These are phyloP conservation scores for Ceratobasidium sp. DNA, from an alignment of 1,284 basidiomycete genomes.

Conservation along the genomic window DNA sequence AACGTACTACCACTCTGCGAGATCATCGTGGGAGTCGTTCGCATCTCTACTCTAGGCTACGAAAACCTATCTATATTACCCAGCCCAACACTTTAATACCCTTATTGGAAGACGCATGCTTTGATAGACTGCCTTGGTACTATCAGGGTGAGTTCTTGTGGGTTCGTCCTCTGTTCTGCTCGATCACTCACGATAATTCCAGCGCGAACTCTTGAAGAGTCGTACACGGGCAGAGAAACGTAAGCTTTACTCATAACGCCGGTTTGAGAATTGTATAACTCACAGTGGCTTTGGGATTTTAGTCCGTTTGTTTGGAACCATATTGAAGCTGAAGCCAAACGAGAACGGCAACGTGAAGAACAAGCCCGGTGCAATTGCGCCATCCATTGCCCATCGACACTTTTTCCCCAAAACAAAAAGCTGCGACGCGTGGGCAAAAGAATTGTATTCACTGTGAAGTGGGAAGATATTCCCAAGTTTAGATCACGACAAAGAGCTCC, in stretches of 20 bases:
- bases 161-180: neutral
- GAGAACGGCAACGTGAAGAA: neutral
- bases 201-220: conserved; percentile 22
- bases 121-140: conserved; percentile 1
- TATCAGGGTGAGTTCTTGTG: conserved; percentile 7
- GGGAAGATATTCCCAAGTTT: neutral
- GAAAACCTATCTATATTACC: conserved; percentile 15
- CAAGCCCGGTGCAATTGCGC: neutral
- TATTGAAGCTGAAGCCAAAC: neutral
- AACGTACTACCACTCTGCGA: conserved; percentile 28
- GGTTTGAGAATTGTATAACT: neutral
- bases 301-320: conserved; percentile 23
- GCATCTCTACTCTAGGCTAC: conserved; percentile 43
- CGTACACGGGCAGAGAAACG: conserved; percentile 8
- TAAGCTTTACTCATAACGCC: neutral
- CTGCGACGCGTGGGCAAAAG: neutral
- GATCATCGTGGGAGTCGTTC: conserved; percentile 45
- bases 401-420: neutral
- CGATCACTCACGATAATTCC: neutral
- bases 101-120: neutral
- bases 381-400: neutral
- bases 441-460: neutral
- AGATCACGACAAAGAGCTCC: neutral
- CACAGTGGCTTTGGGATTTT: neutral
- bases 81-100: conserved; percentile 1